A percentile compares a stretch with the other conserved stretches of the same genome.
Conservation (phyloP, 78 protist species). For the Mastigamoeba balamuthi region DNA sequence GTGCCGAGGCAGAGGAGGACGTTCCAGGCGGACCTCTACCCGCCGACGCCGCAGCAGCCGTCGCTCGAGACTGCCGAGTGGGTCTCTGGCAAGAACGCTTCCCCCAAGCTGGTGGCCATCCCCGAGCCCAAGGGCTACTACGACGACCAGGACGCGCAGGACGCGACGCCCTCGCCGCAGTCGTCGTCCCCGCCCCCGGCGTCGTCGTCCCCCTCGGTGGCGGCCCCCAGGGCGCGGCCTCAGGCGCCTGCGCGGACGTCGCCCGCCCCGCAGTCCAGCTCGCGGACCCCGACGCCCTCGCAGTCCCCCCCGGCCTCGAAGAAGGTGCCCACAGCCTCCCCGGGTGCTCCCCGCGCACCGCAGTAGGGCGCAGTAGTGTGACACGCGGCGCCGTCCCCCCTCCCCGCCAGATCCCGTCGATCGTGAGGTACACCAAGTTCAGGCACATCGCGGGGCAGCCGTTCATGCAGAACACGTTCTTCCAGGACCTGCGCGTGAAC, state of each 20-base stretch:
- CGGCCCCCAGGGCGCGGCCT: no score
- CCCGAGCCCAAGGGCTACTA: not conserved
- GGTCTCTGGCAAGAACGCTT: slow-evolving; percentile 16
- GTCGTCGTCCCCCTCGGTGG: no score
- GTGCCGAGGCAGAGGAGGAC: slow-evolving; percentile 29
- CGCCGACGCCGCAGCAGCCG: slow-evolving; percentile 9
- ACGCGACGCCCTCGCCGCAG: not conserved
- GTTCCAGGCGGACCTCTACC: slow-evolving; percentile 40
- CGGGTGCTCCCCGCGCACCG: no score
- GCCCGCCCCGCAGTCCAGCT: no score
- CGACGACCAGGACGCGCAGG: not conserved
- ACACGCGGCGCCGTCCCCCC: no score
- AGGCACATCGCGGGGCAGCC: slow-evolving; percentile 33
- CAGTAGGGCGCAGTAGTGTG: no score
- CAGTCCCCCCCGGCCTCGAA: no score
- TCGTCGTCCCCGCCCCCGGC: no score
- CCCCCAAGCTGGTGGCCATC: not conserved
- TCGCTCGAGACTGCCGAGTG: slow-evolving; percentile 19
- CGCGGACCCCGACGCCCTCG: no score
- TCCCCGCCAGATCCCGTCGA: not conserved
- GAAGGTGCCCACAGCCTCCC: no score
- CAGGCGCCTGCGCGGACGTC: no score
- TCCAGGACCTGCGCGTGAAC: slow-evolving; percentile 26
- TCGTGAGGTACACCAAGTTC: slow-evolving; percentile 42
- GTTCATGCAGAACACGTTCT: slow-evolving; percentile 16